Evolutionary conservation across 1,139 yeast species (phyloP).

Genomic region (Kazachstania sp.): DNA sequence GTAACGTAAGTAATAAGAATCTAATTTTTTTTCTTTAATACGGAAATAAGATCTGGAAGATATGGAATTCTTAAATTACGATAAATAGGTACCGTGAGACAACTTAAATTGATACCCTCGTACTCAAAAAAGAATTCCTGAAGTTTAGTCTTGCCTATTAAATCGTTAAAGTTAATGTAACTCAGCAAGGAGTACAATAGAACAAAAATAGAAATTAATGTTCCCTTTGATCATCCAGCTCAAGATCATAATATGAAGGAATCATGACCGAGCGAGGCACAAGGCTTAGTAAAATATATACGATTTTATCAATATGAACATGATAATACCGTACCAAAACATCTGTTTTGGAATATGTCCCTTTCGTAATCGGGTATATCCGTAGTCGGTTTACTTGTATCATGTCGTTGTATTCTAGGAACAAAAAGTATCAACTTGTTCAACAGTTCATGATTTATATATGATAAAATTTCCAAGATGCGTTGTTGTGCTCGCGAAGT

Average conservation of each 20-base stretch:
- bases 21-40: background rate
- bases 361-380: no score
- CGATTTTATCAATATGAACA: background rate
- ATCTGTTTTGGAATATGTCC: no score
- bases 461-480: no score
- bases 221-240: conserved; percentile 37
- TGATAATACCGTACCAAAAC: no score
- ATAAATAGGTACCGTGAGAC: conserved; percentile 35
- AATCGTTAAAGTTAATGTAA: conserved; percentile 4
- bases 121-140: conserved; percentile 58
- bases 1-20: background rate
- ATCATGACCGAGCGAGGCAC: conserved; percentile 35
- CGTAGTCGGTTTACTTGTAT: no score
- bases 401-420: no score
- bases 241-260: conserved; percentile 28
- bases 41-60: background rate
- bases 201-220: background rate
- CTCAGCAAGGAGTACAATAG: background rate
- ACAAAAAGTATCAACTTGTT: no score
- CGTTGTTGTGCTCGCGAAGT: no score
- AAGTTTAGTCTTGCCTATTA: conserved; percentile 51
- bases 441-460: no score
- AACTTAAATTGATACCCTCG: conserved; percentile 44
- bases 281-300: conserved; percentile 18
- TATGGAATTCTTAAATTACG: conserved; percentile 2